Evolutionary conservation across 257 asterid species (phyloP).

Genomic region (Datura wrightii): DNA sequence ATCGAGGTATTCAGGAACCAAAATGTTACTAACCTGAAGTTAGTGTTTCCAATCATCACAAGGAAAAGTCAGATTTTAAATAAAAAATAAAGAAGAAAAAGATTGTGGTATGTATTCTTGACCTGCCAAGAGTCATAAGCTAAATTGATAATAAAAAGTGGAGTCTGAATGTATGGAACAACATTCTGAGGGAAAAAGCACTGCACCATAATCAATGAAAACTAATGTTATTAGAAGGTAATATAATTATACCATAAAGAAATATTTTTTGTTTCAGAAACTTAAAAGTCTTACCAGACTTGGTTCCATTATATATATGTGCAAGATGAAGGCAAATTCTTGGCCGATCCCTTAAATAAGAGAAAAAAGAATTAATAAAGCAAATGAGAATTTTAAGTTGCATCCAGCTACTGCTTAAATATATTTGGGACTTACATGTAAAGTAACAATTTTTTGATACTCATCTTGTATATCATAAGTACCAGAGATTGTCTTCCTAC

Average conservation of each 20-base stretch:
- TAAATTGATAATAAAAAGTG: neutral
- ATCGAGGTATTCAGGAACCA: neutral
- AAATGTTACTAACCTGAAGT: neutral
- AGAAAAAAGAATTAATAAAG: neutral
- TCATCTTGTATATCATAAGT: conserved; percentile 53
- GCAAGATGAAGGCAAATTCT: conserved; percentile 61
- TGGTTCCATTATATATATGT: conserved; percentile 61
- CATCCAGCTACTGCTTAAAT: neutral
- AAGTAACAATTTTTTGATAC: conserved; percentile 59
- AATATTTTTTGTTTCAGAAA: too few species aligned
- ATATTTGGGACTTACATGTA: conserved; percentile 58
- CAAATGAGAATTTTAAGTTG: too few species aligned
- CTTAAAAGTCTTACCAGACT: conserved; percentile 52
- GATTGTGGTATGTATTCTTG: neutral
- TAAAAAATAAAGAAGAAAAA: neutral
- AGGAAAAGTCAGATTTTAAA: neutral
- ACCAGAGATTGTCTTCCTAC: conserved; percentile 76
- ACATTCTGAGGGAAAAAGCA: neutral
- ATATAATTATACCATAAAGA: neutral
- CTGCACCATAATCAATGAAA: neutral
- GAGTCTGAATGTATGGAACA: neutral
- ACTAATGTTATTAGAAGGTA: neutral
- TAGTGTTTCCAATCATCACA: neutral
- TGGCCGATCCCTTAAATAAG: conserved; percentile 69
- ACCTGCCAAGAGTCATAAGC: neutral